Evolutionary conservation across 208 protist genomes (phyloP).

Genomic region (Wallacemonas rigidus): DNA sequence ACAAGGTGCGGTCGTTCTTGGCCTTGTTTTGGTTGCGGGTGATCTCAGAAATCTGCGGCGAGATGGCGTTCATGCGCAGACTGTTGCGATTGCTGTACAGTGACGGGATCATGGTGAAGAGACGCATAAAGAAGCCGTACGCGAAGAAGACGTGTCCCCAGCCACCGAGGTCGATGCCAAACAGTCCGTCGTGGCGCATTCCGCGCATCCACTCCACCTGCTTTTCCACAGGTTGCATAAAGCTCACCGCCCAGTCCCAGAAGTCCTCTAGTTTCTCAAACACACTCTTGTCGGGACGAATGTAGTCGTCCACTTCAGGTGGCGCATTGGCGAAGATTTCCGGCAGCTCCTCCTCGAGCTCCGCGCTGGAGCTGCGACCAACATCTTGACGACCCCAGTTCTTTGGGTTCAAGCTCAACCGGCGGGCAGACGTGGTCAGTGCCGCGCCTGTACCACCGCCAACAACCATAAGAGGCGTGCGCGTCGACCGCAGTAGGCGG

Average conservation of each 20-base stretch:
- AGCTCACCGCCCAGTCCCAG: slow-evolving; percentile 86
- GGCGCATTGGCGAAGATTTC: slow-evolving; percentile 87
- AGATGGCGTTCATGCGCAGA: slow-evolving; percentile 76
- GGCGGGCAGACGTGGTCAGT: slow-evolving; percentile 29
- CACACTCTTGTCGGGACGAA: slow-evolving; percentile 76
- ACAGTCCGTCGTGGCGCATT: slow-evolving; percentile 67
- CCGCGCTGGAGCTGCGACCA: slow-evolving; percentile 34
- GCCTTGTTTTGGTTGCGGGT: slow-evolving; percentile 74
- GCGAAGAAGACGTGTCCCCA: slow-evolving; percentile 88
- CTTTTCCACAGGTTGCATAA: slow-evolving; percentile 86
- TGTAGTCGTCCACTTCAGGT: slow-evolving; percentile 86
- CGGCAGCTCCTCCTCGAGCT: slow-evolving; percentile 83
- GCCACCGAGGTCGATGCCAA: slow-evolving; percentile 70
- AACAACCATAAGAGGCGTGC: no score
- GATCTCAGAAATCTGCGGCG: slow-evolving; percentile 77
- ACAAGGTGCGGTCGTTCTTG: slow-evolving; percentile 82
- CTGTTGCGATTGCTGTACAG: slow-evolving; percentile 86
- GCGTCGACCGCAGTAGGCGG: no score
- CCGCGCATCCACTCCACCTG: slow-evolving; percentile 83
- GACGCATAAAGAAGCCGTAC: slow-evolving; percentile 74
- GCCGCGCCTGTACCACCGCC: background rate
- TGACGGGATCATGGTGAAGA: slow-evolving; percentile 74
- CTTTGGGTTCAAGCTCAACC: slow-evolving; percentile 69
- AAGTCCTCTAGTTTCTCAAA: slow-evolving; percentile 88
- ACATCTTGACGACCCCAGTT: slow-evolving; percentile 43